Base-by-base conservation (phyloP, 106 monocot species). In the Alisma plantagoaquatica region DNA sequence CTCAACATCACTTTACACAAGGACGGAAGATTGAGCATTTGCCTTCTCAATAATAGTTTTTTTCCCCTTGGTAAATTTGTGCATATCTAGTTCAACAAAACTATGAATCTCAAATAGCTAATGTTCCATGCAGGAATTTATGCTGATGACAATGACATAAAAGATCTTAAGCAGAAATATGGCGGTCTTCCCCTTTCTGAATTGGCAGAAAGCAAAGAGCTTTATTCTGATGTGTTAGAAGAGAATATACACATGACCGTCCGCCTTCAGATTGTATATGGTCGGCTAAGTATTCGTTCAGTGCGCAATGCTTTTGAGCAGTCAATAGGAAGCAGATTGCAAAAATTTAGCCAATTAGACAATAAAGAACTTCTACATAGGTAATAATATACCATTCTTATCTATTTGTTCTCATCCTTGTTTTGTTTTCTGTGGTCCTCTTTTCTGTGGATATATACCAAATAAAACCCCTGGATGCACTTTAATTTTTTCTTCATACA, bases 291-390 rank as follows among this genome's bases (percentile, higher is more conserved):
- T 38, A 89, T 96, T 69, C 59, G 59, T 9, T 96, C 94, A n/a
- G 88, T 89, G 4, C 80, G 94, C 16, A 78, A 67, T 64, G 81
- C 88, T 22, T 96, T 96, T 81, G 84, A 78, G 72, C 81, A 96
- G 46, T 81, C 84, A 46, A 81, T 96, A 3, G 84, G 88, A 62
- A 76, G 29, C 46, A 78, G 88, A 65, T 62, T 96, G 29, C 49
- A 56, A 64, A 96, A 78, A 49, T 75, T 84, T 27, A 68, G 75
- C 57, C 72, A 79, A 43, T 62, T 70, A 32, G 81, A 84, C 29
- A 78, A 71, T 48, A 78, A 76, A 55, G 88, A 88, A 41, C 38
- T 96, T 46, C 94, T 96, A 59, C 69, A 76, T 53, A 84, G 83
- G 94, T 89, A 72, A 21, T 16, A n/a, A n/a, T n/a, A n/a, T n/a